These are phyloP conservation scores for Venturiaceae sp. DNA, from an alignment of 2,329 filamentous ascomycete species.

Conservation along the genomic window DNA sequence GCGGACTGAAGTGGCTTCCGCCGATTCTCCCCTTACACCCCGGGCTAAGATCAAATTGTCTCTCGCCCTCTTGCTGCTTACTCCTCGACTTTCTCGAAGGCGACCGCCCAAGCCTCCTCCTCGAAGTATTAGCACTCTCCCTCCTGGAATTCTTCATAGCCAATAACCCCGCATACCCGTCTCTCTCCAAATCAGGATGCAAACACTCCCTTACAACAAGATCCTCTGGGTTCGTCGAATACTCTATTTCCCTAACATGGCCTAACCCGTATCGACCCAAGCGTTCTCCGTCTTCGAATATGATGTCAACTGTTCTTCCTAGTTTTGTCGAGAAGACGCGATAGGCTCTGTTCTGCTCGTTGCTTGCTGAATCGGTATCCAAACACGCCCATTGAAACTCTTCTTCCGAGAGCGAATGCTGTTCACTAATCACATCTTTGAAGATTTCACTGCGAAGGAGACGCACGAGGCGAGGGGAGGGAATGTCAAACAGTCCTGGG, in stretches of 20 bases:
- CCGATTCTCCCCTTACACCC: too few relatives aligned
- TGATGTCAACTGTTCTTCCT: background rate
- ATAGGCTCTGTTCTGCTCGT: background rate
- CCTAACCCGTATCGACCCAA: background rate
- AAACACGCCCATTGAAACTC: background rate
- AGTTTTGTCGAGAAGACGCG: conserved; percentile 1
- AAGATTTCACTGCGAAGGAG: conserved; percentile 1
- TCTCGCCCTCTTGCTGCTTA: background rate
- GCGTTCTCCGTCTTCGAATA: background rate
- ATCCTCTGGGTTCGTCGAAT: background rate
- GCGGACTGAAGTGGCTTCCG: background rate
- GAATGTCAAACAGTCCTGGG: background rate
- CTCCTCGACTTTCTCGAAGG: background rate
- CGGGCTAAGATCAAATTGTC: too few relatives aligned
- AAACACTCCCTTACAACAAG: background rate
- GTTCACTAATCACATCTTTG: background rate
- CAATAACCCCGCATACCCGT: background rate
- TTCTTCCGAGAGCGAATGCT: background rate
- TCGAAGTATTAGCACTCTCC: background rate
- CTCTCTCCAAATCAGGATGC: background rate
- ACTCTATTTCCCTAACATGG: background rate
- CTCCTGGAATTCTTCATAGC: background rate
- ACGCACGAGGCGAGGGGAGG: conserved; percentile 1
- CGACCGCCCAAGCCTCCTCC: background rate
- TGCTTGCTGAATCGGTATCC: too few relatives aligned